Conservation (phyloP, 768 basidiomycete genomes). For the Stropharia rugosoannulata region DNA sequence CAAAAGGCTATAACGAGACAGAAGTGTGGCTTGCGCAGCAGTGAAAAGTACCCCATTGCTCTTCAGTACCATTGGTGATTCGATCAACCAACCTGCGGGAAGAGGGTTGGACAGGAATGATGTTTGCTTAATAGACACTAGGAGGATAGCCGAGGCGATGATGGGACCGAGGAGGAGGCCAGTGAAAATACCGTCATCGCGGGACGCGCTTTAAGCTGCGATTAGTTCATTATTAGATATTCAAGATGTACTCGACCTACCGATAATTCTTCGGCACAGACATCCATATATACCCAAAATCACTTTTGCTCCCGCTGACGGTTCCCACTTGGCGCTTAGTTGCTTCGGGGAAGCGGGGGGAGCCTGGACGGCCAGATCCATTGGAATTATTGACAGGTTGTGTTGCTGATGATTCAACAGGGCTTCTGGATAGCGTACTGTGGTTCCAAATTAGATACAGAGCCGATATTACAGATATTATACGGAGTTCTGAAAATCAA, state of each 20-base stretch:
- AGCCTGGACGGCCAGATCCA: conserved; percentile 29
- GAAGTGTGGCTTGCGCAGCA: conserved; percentile 52
- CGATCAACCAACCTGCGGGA: conserved; percentile 75
- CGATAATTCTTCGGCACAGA: conserved; percentile 87
- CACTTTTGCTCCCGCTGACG: conserved; percentile 37
- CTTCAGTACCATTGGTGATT: conserved; percentile 59
- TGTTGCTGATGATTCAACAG: conserved; percentile 9
- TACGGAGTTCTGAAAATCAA: conserved; percentile 49
- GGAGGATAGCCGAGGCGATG: conserved; percentile 68
- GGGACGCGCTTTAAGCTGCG: conserved; percentile 53
- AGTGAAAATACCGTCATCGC: conserved; percentile 84
- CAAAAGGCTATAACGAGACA: conserved; percentile 74
- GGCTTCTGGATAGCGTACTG: conserved; percentile 37
- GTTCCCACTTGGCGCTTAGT: conserved; percentile 38
- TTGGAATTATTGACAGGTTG: conserved; percentile 11
- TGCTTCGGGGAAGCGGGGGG: conserved; percentile 41
- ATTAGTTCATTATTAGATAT: conserved; percentile 8
- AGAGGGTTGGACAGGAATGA: conserved; percentile 31
- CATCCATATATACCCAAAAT: conserved; percentile 84
- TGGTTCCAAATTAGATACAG: conserved; percentile 66
- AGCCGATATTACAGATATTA: conserved; percentile 52
- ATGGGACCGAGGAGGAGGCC: conserved; percentile 84
- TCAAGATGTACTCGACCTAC: conserved; percentile 33
- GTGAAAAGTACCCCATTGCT: conserved; percentile 39
- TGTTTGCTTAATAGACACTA: conserved; percentile 42